phyloP scores from a whole-genome alignment of 1,284 basidiomycete species.

The Austropuccinia psidii region DNA sequence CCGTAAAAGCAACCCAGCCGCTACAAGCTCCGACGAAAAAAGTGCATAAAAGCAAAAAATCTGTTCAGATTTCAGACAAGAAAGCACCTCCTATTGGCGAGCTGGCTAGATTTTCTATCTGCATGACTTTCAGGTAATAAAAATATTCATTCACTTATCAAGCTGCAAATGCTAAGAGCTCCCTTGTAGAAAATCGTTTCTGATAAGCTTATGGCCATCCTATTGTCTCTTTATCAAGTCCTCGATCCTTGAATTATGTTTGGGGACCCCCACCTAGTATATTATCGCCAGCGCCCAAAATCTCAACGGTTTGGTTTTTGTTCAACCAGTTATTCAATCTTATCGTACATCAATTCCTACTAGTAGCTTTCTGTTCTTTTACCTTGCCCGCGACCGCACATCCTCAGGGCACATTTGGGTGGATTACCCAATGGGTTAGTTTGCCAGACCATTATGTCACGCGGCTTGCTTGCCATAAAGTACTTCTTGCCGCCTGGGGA shows the following conservation, averaged over 20 bases:
- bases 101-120: conserved; percentile 5
- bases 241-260: conserved; percentile 5
- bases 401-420: conserved; percentile 3
- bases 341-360: neutral
- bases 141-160: neutral
- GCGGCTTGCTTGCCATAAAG: neutral
- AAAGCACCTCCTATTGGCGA: neutral
- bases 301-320: neutral
- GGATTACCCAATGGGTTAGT: neutral
- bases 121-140: conserved; percentile 11
- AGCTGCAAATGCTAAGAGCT: no score
- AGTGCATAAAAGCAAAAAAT: neutral
- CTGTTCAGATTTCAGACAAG: neutral
- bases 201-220: neutral
- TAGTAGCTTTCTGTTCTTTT: neutral
- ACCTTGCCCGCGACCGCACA: conserved; percentile 9
- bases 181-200: no score
- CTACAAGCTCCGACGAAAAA: neutral
- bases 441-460: neutral
- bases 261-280: conserved; percentile 22
- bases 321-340: neutral
- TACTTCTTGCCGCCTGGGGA: neutral
- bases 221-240: neutral
- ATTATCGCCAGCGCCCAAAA: conserved; percentile 7
- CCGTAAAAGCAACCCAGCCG: neutral